Base-by-base conservation (phyloP, 148 eudicot species). In the Spergularia marina region DNA sequence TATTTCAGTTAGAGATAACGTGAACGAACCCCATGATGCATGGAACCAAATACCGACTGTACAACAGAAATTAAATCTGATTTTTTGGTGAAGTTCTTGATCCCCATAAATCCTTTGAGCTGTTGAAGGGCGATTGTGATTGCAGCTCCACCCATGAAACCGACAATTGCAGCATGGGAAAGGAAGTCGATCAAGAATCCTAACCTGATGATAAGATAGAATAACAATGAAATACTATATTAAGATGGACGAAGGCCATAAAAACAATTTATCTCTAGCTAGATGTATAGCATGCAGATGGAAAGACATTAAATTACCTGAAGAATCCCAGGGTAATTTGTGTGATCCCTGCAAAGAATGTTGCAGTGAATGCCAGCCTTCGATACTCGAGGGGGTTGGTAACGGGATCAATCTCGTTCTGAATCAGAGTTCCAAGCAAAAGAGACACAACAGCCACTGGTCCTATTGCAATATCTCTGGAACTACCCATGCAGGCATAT, bases 71-170 rank as follows among this genome's bases (percentile, higher is more conserved):
- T 72, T 47, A 83, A 75, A 74, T 91, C 96, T 0, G 92, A 77
- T 4, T 86, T 82, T 74, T 83, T 91, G 9, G 96, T 91, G 71
- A 91, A 91, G 6, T 84, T 73, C 56, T 73, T 77, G 51, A 91
- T 89, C 34, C 96, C 96, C 21, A 91, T 80, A 51, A 91, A 87
- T 2, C 96, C 92, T 74, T 89, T 91, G 0, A 91, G 87, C 74
- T 91, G 96, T 67, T 91, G 96, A 16, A 91, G 81, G 4, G 88
- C 96, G 68, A 91, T 91, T 11, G 89, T 87, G 40, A 91, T 86
- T 53, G 96, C 96, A 62, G 96, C 89, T 59, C 96, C 96, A 12
- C 86, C 96, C 96, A 91, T 91, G 78, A 91, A 89, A 10, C 96
- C 96, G 39, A 91, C 96, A 30, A 87, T 79, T 12, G 96, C 89